Evolutionary conservation across 495 filamentous ascomycete species (phyloP).

Genomic region (Staphylotrichum longicolle): DNA sequence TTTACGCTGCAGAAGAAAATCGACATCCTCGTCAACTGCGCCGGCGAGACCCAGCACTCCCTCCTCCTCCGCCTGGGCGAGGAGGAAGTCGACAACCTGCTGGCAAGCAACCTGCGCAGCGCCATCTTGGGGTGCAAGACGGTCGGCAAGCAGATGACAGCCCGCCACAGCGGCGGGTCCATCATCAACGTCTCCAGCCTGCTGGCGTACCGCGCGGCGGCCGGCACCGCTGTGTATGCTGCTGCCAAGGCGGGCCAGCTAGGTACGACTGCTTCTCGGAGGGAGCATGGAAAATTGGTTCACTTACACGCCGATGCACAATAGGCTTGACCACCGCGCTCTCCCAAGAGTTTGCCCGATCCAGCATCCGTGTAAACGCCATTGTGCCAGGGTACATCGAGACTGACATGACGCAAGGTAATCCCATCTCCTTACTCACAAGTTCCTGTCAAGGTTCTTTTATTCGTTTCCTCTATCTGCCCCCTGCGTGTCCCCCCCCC

Average conservation of each 20-base stretch:
- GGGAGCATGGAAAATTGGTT: too few species aligned
- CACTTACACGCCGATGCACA: conserved; percentile 12
- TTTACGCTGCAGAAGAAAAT: conserved; percentile 27
- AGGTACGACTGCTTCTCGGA: conserved; percentile 39
- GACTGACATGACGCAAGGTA: conserved; percentile 74
- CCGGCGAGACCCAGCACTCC: conserved; percentile 61
- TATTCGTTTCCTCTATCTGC: too few species aligned
- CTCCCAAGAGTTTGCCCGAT: conserved; percentile 58
- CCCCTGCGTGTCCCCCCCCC: too few species aligned
- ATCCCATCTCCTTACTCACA: conserved; percentile 18
- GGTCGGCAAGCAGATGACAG: conserved; percentile 51
- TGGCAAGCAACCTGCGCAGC: conserved; percentile 69
- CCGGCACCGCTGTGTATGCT: conserved; percentile 69
- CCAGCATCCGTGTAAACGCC: conserved; percentile 68
- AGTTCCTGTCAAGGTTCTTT: background rate
- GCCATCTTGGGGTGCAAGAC: conserved; percentile 63
- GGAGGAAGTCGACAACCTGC: conserved; percentile 45
- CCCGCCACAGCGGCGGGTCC: conserved; percentile 32
- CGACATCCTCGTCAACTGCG: conserved; percentile 76
- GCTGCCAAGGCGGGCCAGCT: conserved; percentile 78
- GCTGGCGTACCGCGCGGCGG: conserved; percentile 60
- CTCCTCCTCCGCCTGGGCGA: conserved; percentile 52
- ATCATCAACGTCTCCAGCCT: conserved; percentile 82
- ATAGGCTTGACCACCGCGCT: conserved; percentile 66
- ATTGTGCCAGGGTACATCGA: conserved; percentile 82